A percentile compares a stretch with the other conserved stretches of the same genome.
phyloP scores from a whole-genome alignment of 2,329 filamentous ascomycete genomes.

The Acrocalymma vagum region DNA sequence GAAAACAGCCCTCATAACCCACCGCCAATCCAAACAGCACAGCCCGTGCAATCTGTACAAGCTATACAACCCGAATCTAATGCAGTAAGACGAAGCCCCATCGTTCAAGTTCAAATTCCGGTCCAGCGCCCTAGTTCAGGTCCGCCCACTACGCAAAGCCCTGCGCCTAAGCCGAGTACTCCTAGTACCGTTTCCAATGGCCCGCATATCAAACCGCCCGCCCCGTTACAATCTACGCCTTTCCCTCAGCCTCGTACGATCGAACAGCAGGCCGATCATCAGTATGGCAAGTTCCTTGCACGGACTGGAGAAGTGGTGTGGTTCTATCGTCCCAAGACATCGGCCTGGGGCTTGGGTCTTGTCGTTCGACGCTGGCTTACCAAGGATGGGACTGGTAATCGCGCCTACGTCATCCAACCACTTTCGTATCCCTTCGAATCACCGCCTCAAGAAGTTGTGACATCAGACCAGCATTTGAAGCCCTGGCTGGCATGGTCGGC shows the following conservation, averaged over 20 bases:
- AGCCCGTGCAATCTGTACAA: too few species aligned
- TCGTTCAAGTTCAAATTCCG: slow-evolving; percentile 39
- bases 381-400: slow-evolving; percentile 34
- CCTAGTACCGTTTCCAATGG: slow-evolving; percentile 15
- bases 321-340: slow-evolving; percentile 57
- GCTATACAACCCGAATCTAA: slow-evolving; percentile 1
- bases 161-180: neutral
- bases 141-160: slow-evolving; percentile 12
- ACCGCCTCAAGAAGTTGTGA: slow-evolving; percentile 52
- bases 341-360: slow-evolving; percentile 64
- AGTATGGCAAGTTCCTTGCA: slow-evolving; percentile 59
- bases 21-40: too few species aligned
- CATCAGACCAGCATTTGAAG: slow-evolving; percentile 55
- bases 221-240: slow-evolving; percentile 41
- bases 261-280: slow-evolving; percentile 60
- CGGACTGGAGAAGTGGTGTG: slow-evolving; percentile 65
- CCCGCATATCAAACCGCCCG: slow-evolving; percentile 31
- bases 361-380: slow-evolving; percentile 56
- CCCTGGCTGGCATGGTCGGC: slow-evolving; percentile 68
- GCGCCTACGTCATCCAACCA: slow-evolving; percentile 57
- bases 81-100: slow-evolving; percentile 22
- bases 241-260: slow-evolving; percentile 50
- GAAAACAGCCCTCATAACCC: slow-evolving; percentile 27
- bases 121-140: slow-evolving; percentile 27
- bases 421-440: slow-evolving; percentile 56